These are phyloP conservation scores for Paraglomus brasilianum DNA, from an alignment of 192 early-diverging fungal genomes.

Conservation along the genomic window DNA sequence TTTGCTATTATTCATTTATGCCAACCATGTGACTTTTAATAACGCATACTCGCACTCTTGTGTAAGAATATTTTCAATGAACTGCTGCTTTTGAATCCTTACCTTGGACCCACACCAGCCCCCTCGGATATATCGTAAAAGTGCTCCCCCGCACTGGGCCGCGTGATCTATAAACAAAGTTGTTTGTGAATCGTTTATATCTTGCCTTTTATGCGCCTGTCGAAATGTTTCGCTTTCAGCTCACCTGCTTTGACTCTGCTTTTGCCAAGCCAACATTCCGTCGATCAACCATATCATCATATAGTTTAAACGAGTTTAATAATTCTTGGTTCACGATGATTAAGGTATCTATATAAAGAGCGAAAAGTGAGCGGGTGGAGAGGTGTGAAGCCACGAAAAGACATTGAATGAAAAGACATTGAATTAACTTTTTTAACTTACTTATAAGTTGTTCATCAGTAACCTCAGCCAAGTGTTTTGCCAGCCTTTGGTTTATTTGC, in stretches of 20 bases:
- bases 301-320: conserved; percentile 51
- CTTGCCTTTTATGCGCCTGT: background rate
- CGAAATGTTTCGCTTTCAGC: background rate
- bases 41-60: background rate
- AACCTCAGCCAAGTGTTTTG: conserved; percentile 43
- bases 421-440: conserved; percentile 33
- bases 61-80: background rate
- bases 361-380: too few relatives aligned
- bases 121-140: background rate
- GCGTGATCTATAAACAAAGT: background rate
- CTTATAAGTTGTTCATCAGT: conserved; percentile 50
- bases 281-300: conserved; percentile 58
- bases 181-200: background rate
- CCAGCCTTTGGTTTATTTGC: conserved; percentile 42
- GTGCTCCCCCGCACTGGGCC: background rate
- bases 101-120: conserved; percentile 20
- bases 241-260: conserved; percentile 36
- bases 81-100: background rate
- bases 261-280: conserved; percentile 42
- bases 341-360: conserved; percentile 42
- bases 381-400: too few relatives aligned
- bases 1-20: too few relatives aligned
- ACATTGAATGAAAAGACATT: background rate
- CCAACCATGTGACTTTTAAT: too few relatives aligned
- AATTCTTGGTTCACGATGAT: conserved; percentile 52